Percentiles rank a stretch among this genome's conserved stretches.
phyloP scores from a whole-genome alignment of 225 moss, liverwort and hornwort species.

The Pseudoscleropodium purum region DNA sequence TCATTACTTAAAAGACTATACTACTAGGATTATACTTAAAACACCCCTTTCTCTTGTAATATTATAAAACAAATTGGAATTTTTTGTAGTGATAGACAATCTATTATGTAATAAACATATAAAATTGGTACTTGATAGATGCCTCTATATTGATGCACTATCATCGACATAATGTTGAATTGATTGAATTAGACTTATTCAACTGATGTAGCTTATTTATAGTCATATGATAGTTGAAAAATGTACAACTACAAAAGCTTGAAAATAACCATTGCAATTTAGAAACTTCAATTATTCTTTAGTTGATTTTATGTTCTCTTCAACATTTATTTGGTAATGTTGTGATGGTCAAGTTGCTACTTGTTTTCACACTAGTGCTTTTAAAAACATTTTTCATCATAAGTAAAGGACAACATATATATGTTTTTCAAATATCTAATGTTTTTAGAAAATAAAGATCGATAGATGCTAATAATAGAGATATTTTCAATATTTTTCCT shows the following conservation, averaged over 20 bases:
- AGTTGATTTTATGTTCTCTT: neutral
- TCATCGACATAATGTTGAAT: neutral
- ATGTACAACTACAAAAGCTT: neutral
- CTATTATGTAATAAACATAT: too few species aligned
- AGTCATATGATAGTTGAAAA: neutral
- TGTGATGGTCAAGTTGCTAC: fast-evolving
- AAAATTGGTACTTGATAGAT: too few species aligned
- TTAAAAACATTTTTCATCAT: neutral
- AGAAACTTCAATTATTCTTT: neutral
- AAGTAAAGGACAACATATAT: neutral
- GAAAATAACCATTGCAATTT: fast-evolving
- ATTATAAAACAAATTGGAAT: too few species aligned
- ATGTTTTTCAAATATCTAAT: neutral
- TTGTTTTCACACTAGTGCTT: neutral
- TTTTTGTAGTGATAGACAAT: too few species aligned
- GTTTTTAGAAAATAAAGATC: neutral
- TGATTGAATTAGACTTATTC: neutral
- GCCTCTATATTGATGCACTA: too few species aligned
- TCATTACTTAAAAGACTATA: too few species aligned
- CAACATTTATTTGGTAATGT: fast-evolving
- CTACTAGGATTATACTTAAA: too few species aligned
- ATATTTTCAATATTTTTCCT: too few species aligned
- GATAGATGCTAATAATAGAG: neutral
- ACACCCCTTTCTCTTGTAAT: too few species aligned
- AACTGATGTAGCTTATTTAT: fast-evolving